Percentiles rank a stretch among this genome's conserved stretches.
Evolutionary conservation across 1,139 yeast species (phyloP).

Genomic region (Casaregolazyma suthepensis): DNA sequence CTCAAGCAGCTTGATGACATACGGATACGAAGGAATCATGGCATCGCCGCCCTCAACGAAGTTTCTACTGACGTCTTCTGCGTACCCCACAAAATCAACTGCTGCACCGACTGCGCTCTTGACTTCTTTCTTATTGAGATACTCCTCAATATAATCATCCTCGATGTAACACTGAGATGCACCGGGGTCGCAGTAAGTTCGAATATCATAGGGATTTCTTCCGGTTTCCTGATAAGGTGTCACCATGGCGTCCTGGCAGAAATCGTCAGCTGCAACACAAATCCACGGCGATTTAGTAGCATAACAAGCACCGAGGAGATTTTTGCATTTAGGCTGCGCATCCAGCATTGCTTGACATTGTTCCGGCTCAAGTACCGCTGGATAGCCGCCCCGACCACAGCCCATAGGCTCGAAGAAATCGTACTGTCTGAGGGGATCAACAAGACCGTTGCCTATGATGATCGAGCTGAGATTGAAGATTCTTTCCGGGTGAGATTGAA

Average conservation of each 20-base stretch:
- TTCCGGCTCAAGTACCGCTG: slow-evolving; percentile 55
- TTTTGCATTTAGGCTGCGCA: slow-evolving; percentile 52
- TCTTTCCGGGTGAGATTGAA: slow-evolving; percentile 55
- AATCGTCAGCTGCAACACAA: slow-evolving; percentile 62
- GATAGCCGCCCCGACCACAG: slow-evolving; percentile 76
- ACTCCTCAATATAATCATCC: slow-evolving; percentile 49
- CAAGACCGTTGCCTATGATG: slow-evolving; percentile 78
- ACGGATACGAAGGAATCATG: slow-evolving; percentile 58
- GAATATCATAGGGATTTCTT: slow-evolving; percentile 62
- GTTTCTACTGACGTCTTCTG: slow-evolving; percentile 47
- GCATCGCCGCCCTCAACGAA: slow-evolving; percentile 58
- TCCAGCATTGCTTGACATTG: slow-evolving; percentile 52
- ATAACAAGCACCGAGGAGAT: slow-evolving; percentile 51
- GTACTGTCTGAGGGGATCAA: slow-evolving; percentile 67
- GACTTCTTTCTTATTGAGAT: slow-evolving; percentile 54
- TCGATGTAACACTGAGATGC: slow-evolving; percentile 54
- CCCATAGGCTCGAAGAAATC: slow-evolving; percentile 75
- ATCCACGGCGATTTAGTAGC: slow-evolving; percentile 43
- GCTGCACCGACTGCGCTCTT: slow-evolving; percentile 56
- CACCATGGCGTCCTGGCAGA: slow-evolving; percentile 58
- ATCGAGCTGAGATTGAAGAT: slow-evolving; percentile 64
- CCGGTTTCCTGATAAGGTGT: slow-evolving; percentile 55
- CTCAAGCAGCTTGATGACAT: slow-evolving; percentile 59
- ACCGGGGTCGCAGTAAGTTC: slow-evolving; percentile 50
- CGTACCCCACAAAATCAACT: slow-evolving; percentile 55